phyloP scores from a whole-genome alignment of 129 eudicot species.

The Apium graveolens region DNA sequence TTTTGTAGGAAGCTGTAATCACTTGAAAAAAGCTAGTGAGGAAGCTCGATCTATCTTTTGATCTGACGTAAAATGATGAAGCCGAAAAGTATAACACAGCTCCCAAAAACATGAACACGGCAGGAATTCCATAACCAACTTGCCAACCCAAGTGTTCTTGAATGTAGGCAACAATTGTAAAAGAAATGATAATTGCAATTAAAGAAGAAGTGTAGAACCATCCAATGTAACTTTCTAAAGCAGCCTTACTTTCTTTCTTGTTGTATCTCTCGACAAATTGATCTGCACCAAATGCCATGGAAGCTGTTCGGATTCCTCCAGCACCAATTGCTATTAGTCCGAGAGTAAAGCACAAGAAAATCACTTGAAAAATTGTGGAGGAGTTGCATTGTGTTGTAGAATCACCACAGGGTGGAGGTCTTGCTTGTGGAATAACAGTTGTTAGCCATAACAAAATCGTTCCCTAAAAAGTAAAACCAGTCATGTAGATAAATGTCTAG shows the following conservation, averaged over 20 bases:
- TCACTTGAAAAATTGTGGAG: conserved; percentile 16
- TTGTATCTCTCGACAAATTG: conserved; percentile 18
- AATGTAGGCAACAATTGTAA: neutral
- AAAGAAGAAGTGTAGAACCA: conserved; percentile 41
- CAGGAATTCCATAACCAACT: conserved; percentile 36
- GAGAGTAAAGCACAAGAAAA: conserved; percentile 24
- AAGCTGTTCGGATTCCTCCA: conserved; percentile 38
- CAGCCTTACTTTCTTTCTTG: neutral
- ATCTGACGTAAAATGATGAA: neutral
- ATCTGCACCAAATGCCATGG: conserved; percentile 48
- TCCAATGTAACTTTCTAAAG: conserved; percentile 27
- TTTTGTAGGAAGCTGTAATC: conserved; percentile 30
- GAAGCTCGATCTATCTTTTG: conserved; percentile 14
- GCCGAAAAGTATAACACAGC: conserved; percentile 16
- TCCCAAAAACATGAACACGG: conserved; percentile 7
- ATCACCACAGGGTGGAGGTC: conserved; percentile 27
- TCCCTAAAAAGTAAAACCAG: conserved; percentile 23
- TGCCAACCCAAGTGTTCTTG: conserved; percentile 27
- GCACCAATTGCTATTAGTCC: conserved; percentile 39
- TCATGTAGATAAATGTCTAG: neutral
- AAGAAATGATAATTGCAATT: neutral
- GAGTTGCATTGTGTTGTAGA: conserved; percentile 13
- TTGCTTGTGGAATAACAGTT: conserved; percentile 25
- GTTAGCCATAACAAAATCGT: conserved; percentile 31
- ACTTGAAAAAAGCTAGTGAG: conserved; percentile 28